These are phyloP conservation scores for Chalciporus pseudorubinellus DNA, from an alignment of 768 basidiomycete genomes.

Conservation along the genomic window DNA sequence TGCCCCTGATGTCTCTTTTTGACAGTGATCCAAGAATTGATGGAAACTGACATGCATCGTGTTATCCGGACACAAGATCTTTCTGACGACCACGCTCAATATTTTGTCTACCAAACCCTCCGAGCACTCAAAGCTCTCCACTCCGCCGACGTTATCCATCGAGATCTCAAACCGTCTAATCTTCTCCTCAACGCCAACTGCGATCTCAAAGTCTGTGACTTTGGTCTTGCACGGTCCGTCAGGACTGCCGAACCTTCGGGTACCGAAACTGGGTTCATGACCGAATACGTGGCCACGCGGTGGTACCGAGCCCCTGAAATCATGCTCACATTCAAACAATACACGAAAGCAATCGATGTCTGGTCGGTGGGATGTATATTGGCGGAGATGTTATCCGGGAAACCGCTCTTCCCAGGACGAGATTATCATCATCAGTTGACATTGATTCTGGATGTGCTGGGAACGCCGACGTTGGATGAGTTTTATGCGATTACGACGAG, in stretches of 20 bases:
- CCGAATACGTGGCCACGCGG: constrained; percentile 95
- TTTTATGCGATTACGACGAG: constrained; percentile 96
- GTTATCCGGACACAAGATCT: constrained; percentile 94
- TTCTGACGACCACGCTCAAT: constrained; percentile 93
- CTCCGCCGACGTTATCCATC: constrained; percentile 93
- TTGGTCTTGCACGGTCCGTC: constrained; percentile 90
- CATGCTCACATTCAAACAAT: constrained; percentile 99
- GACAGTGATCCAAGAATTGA: constrained; percentile 84
- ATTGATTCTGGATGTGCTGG: constrained; percentile 93
- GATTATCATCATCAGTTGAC: constrained; percentile 97
- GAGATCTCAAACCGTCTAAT: constrained; percentile 97
- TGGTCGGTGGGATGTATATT: constrained; percentile 89
- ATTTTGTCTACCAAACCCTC: constrained; percentile 92
- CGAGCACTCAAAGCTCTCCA: constrained; percentile 95
- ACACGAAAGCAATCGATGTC: constrained; percentile 92
- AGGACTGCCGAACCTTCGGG: constrained; percentile 83
- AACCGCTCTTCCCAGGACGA: constrained; percentile 94
- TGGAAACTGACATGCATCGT: constrained; percentile 97
- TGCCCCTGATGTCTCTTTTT: constrained; percentile 8
- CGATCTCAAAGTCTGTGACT: constrained; percentile 93
- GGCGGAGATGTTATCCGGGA: constrained; percentile 96
- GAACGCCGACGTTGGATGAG: constrained; percentile 95
- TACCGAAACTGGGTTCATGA: constrained; percentile 88
- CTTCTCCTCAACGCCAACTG: constrained; percentile 97
- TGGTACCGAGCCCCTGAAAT: constrained; percentile 99